phyloP scores from a whole-genome alignment of 495 filamentous ascomycete species.

The Penicillium tannophilum region DNA sequence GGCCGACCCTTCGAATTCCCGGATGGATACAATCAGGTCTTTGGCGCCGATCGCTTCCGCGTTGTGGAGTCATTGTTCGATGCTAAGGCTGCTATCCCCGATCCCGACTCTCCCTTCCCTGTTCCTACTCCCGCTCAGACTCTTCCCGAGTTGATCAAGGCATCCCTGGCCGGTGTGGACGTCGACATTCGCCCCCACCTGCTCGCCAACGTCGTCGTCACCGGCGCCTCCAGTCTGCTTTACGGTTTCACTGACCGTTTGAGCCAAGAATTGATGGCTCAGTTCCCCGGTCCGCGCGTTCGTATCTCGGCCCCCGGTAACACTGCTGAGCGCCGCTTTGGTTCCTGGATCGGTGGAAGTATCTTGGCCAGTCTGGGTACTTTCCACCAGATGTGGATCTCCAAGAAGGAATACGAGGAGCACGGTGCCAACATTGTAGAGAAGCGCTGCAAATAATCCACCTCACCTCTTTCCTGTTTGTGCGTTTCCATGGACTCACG shows the following conservation, averaged over 20 bases:
- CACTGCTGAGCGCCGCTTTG: constrained; percentile 83
- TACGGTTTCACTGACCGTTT: constrained; percentile 89
- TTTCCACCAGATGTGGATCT: constrained; percentile 99
- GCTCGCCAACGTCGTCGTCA: constrained; percentile 88
- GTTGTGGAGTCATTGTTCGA: constrained; percentile 90
- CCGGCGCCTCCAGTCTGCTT: constrained; percentile 79
- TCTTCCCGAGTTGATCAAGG: constrained; percentile 76
- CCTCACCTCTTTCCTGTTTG: constrained; percentile 9
- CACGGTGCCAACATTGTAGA: constrained; percentile 61
- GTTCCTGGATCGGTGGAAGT: constrained; percentile 94
- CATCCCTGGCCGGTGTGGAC: constrained; percentile 76
- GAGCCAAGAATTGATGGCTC: constrained; percentile 73
- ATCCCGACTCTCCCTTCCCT: constrained; percentile 47
- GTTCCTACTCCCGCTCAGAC: constrained; percentile 67
- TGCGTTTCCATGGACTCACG: constrained; percentile 17
- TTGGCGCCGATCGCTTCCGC: constrained; percentile 80
- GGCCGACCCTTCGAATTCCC: constrained; percentile 95
- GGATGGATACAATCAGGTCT: constrained; percentile 92
- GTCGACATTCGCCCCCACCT: constrained; percentile 84
- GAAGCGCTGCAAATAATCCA: constrained; percentile 57
- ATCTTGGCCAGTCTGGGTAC: constrained; percentile 94
- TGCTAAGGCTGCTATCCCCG: constrained; percentile 58
- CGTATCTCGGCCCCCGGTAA: constrained; percentile 84
- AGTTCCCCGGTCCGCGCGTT: constrained; percentile 81
- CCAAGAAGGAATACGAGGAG: constrained; percentile 65